Evolutionary conservation across 2,329 filamentous ascomycete species (phyloP), one percentile per base, ranked within the genome.

Genomic region (Lachnellula occidentalis): DNA sequence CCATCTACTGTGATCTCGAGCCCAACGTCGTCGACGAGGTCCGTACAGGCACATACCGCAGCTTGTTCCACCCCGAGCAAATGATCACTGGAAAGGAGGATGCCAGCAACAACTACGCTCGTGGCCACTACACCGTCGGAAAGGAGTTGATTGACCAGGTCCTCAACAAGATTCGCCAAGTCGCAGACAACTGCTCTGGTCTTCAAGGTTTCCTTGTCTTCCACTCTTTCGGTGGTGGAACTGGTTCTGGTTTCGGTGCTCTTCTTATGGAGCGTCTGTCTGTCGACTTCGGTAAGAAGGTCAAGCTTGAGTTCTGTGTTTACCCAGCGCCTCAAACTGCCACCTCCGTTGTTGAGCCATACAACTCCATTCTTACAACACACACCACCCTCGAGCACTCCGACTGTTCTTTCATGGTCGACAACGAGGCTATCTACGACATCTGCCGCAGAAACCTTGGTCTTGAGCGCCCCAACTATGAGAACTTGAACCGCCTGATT

Each of bases 61-160:
- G 83, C 72, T 87, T 99, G 64, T 97, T 97, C 86, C 94, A 97
- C 81, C 94, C 94, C 57, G 94, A 97, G 79, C 88, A 95, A 79
- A 96, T 99, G 92, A 96, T 99, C 77, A 96, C 90, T 64, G 94
- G 94, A 78, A 97, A 97, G 87, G 94, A 97, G 83, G 94, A 97
- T 86, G 94, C 94, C 66, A 96, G 92, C 67, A 99, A 99, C 88
- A 99, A 99, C 87, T 97, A 97, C 73, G 94, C 94, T 69, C 92
- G 94, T 83, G 94, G 94, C 66, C 94, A 99, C 82, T 99, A 99
- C 84, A 99, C 94, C 62, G 92, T 97, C 68, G 94, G 94, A 74
- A 97, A 97, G 85, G 94, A 99, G 82, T 85, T 99, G 76, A 96
- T 97, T 69, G 94, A 99, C 75, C 87, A 92, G 74, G 94, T 97